Percentiles rank a stretch among this genome's conserved stretches.
Evolutionary conservation across 306 rosid genomes (phyloP).

Genomic region (Nissolia schottii): DNA sequence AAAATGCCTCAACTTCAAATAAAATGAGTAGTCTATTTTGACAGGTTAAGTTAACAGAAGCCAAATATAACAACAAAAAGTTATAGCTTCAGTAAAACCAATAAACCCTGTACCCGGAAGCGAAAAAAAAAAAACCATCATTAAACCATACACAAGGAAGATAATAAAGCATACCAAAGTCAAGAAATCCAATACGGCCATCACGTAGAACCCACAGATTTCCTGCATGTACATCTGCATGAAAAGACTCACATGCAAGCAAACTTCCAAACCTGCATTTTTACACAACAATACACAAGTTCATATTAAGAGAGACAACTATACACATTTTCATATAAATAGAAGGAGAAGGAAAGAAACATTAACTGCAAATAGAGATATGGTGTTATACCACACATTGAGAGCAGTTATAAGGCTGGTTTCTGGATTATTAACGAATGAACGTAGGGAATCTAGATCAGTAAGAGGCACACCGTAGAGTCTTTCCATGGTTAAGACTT

Average conservation of each 20-base stretch:
- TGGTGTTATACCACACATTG: slow-evolving; percentile 71
- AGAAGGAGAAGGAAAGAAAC: slow-evolving; percentile 1
- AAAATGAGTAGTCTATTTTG: background rate
- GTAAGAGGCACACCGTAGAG: slow-evolving; percentile 96
- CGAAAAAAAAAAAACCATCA: too few species aligned
- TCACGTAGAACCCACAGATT: slow-evolving; percentile 91
- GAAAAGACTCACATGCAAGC: slow-evolving; percentile 96
- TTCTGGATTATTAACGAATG: slow-evolving; percentile 86
- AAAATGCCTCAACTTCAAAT: background rate
- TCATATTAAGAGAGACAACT: slow-evolving; percentile 3
- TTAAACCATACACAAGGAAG: slow-evolving; percentile 1
- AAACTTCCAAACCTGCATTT: slow-evolving; percentile 93
- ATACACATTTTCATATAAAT: background rate
- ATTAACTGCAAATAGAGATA: background rate
- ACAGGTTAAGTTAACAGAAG: slow-evolving; percentile 5
- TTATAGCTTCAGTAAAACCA: slow-evolving; percentile 11
- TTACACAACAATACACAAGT: slow-evolving; percentile 15
- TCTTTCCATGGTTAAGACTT: slow-evolving; percentile 86
- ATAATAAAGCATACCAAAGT: slow-evolving; percentile 67
- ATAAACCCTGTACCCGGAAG: slow-evolving; percentile 1
- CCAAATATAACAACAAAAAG: background rate
- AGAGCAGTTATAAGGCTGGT: slow-evolving; percentile 87
- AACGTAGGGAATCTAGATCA: slow-evolving; percentile 77
- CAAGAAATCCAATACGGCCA: slow-evolving; percentile 97
- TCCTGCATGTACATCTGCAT: slow-evolving; percentile 97